Evolutionary conservation across 148 eudicot genomes (phyloP), one percentile per base, ranked within the genome.

Genomic region (Mesembryanthemum crystallinum): DNA sequence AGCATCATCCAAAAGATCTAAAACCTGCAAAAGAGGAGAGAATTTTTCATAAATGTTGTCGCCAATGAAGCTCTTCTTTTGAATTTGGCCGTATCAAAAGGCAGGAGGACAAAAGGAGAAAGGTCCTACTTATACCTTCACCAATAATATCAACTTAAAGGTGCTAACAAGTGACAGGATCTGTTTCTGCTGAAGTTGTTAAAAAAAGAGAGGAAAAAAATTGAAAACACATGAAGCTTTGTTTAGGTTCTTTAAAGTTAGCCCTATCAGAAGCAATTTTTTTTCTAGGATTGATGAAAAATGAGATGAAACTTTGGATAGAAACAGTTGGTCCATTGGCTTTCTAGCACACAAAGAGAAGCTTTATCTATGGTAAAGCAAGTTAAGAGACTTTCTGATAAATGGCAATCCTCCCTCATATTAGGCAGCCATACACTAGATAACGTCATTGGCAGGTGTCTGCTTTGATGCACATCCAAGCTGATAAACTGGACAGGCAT

Each of bases 1-100:
- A 28, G 96, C 97, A 80, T 95, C 99, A 78, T 92, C 99, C 24
- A 92, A 94, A 73, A 95, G 80, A 82, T 95, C 94, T 30, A 92
- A 78, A 60, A 95, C 99, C 97, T 95, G 89, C 64, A 61, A 64
- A 70, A 32, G 32, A 14, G 18, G 29, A 8, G 28, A 12, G 42
- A 21, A 4, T 1, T 58, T 5, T 20, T 39, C 17, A 45, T 42
- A 27, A 45, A 67, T 20, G 21, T 20, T 54, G 24, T 12, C 3
- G 18, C 23, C 59, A 54, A 54, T 54, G 23, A 54, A 17, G n/a
- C 24, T 54, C 24, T 54, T 54, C 3, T 3, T 1, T 39, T 39
- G 43, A 4, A 20, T 3, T 54, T 20, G 20, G n/a, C 59, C 20
- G 4, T 54, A 54, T 21, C 59, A 21, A 17, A 21, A 17, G 24